Percentiles rank a stretch among this genome's conserved stretches.
Evolutionary conservation across 257 asterid genomes (phyloP).

Genomic region (Cordia subcordata): DNA sequence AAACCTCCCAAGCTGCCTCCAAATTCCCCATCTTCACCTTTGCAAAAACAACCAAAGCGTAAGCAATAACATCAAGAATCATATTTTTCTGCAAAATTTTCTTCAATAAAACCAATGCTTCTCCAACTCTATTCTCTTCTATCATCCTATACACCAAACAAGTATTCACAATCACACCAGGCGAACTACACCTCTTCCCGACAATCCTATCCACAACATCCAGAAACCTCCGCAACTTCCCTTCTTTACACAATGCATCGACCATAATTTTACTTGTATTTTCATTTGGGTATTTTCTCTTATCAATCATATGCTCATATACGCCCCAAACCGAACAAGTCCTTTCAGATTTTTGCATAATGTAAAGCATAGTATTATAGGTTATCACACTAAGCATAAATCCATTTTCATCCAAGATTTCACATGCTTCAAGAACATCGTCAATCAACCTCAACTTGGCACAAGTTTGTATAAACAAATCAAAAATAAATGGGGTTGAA

Average conservation of each 20-base stretch:
- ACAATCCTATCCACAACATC: constrained; percentile 55
- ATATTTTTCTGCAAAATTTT: constrained; percentile 58
- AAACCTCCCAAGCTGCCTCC: constrained; percentile 48
- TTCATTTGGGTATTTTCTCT: constrained; percentile 54
- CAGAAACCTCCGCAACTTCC: constrained; percentile 47
- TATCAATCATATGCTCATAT: constrained; percentile 56
- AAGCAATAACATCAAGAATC: constrained; percentile 55
- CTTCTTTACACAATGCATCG: constrained; percentile 64
- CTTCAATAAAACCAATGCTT: constrained; percentile 50
- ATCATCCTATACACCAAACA: constrained; percentile 61
- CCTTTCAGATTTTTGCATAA: constrained; percentile 50
- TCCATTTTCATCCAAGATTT: constrained; percentile 45
- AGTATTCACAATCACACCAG: constrained; percentile 55
- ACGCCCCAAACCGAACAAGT: constrained; percentile 49
- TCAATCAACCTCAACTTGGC: constrained; percentile 65
- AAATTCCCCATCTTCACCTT: constrained; percentile 64
- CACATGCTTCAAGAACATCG: constrained; percentile 42
- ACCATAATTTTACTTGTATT: constrained; percentile 54
- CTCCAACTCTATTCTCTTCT: constrained; percentile 45
- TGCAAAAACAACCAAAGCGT: constrained; percentile 55
- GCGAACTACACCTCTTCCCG: constrained; percentile 57
- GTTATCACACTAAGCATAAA: constrained; percentile 51
- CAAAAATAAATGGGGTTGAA: constrained; percentile 69
- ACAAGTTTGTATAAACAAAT: constrained; percentile 68
- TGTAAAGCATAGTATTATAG: constrained; percentile 63